Conservation (phyloP, 2,329 filamentous ascomycete species). For the Ambrosiella cleistominuta region DNA sequence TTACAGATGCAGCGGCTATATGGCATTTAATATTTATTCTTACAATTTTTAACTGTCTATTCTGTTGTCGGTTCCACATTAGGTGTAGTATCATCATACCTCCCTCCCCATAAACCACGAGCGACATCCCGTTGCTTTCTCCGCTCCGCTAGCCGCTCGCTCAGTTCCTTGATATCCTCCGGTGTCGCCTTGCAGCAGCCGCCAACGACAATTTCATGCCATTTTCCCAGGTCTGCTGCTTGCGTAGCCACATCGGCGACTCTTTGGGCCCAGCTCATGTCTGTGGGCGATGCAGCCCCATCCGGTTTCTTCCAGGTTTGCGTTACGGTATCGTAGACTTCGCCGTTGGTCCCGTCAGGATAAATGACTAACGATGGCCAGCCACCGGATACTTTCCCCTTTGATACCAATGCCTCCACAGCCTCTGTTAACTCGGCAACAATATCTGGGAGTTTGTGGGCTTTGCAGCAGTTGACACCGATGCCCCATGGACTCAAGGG, state of each 20-base stretch:
- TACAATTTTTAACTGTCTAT: not conserved
- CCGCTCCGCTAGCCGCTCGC: not conserved
- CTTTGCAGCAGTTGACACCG: conserved; percentile 52
- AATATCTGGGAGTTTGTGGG: conserved; percentile 40
- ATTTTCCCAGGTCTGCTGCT: conserved; percentile 22
- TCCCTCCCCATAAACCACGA: not conserved
- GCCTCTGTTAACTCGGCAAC: conserved; percentile 36
- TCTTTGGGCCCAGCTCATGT: conserved; percentile 28
- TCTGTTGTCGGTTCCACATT: not conserved
- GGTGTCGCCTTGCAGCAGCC: conserved; percentile 35
- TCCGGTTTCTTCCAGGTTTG: conserved; percentile 37
- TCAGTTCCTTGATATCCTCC: conserved; percentile 18
- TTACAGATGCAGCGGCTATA: too few species aligned
- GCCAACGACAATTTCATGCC: conserved; percentile 31
- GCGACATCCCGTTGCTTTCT: not conserved
- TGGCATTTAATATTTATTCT: not conserved
- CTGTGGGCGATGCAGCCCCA: conserved; percentile 14
- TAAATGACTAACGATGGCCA: conserved; percentile 45
- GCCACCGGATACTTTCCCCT: conserved; percentile 18
- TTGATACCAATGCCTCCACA: conserved; percentile 22
- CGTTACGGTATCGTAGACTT: conserved; percentile 47
- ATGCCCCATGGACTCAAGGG: conserved; percentile 36
- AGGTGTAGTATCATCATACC: not conserved
- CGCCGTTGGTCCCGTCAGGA: conserved; percentile 50
- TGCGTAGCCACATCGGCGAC: conserved; percentile 25